Evolutionary conservation across 2,329 filamentous ascomycete species (phyloP).

Genomic region (Corynespora cassiicola): DNA sequence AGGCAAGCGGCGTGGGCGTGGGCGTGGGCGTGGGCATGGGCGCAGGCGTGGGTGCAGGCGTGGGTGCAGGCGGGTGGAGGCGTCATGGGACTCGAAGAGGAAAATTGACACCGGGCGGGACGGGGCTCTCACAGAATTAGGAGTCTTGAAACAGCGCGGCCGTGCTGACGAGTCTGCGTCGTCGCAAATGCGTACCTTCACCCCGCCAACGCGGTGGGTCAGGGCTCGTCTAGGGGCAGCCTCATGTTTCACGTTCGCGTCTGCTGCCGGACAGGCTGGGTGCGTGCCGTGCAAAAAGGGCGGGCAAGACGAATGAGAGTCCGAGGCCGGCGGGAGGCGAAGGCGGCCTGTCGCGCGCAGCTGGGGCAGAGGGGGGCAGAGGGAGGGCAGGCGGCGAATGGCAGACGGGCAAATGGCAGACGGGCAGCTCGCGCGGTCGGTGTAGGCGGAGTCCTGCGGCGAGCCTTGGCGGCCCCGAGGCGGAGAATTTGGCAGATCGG

Average conservation of each 20-base stretch:
- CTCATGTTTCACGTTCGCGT: constrained; percentile 23
- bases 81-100: constrained; percentile 3
- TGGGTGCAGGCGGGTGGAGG: no score
- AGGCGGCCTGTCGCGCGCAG: no score
- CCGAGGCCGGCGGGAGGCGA: constrained; percentile 1
- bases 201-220: constrained; percentile 23
- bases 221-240: constrained; percentile 4
- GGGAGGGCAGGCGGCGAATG: no score
- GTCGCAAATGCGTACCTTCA: constrained; percentile 19
- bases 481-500: constrained; percentile 1
- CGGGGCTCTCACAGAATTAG: constrained; percentile 10
- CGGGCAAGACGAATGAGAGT: constrained; percentile 5
- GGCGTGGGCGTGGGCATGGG: no score
- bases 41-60: no score
- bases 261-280: constrained; percentile 21
- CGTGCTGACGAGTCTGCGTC: constrained; percentile 12
- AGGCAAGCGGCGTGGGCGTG: no score
- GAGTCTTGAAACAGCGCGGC: constrained; percentile 20
- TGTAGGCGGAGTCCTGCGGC: constrained; percentile 6
- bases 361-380: no score
- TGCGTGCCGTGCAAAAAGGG: constrained; percentile 3
- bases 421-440: no score
- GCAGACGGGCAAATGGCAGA: no score
- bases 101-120: constrained; percentile 10
- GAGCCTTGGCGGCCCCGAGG: constrained; percentile 4